These are phyloP conservation scores for Neurospora sp. DNA, from an alignment of 2,329 filamentous ascomycete species.

Conservation along the genomic window DNA sequence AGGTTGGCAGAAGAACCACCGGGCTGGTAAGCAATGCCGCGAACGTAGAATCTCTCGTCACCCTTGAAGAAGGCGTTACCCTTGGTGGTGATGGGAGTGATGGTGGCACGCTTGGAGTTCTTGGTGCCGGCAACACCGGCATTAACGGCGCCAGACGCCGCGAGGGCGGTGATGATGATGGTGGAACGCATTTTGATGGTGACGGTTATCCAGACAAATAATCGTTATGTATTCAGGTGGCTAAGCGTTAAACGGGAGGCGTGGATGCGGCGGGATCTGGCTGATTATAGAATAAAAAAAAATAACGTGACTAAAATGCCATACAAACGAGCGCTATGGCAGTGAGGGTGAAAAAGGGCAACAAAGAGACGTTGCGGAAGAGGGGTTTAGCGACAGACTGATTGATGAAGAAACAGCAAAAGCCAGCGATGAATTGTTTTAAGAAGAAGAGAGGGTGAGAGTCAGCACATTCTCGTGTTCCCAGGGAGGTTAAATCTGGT, in stretches of 20 bases:
- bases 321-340: slow-evolving; percentile 17
- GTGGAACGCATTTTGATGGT: slow-evolving; percentile 13
- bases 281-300: slow-evolving; percentile 5
- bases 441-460: slow-evolving; percentile 1
- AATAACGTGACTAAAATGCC: slow-evolving; percentile 10
- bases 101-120: slow-evolving; percentile 6
- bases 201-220: not conserved
- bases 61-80: slow-evolving; percentile 43
- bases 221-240: not conserved
- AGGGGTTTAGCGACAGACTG: slow-evolving; percentile 12
- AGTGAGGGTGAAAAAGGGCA: slow-evolving; percentile 1
- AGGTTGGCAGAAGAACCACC: slow-evolving; percentile 42
- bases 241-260: not conserved
- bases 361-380: slow-evolving; percentile 1
- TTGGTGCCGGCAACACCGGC: slow-evolving; percentile 10
- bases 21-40: slow-evolving; percentile 54
- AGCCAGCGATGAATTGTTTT: not conserved
- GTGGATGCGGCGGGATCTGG: not conserved
- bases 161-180: slow-evolving; percentile 13
- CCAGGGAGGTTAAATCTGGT: slow-evolving; percentile 8
- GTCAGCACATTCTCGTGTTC: slow-evolving; percentile 3
- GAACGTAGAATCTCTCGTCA: slow-evolving; percentile 46
- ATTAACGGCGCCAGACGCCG: slow-evolving; percentile 13
- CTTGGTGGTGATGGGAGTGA: slow-evolving; percentile 16
- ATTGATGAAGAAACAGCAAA: slow-evolving; percentile 1